Conservation (phyloP, 495 filamentous ascomycete genomes). For the Podospora pseudopauciseta region DNA sequence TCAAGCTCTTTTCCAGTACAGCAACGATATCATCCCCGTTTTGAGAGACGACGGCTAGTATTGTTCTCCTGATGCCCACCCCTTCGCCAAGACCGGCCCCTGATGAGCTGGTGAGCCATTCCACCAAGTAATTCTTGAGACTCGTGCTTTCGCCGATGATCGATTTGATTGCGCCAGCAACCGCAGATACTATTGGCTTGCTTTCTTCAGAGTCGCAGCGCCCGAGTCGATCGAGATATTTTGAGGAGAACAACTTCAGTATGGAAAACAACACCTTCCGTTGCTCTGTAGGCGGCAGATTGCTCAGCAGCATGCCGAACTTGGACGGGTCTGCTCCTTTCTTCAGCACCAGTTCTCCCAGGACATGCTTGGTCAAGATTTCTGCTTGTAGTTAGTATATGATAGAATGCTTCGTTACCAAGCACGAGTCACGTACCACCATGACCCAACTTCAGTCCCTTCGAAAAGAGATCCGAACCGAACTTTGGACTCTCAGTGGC, state of each 20-base stretch:
- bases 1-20: slow-evolving; percentile 63
- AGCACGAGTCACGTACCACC: slow-evolving; percentile 47
- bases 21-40: slow-evolving; percentile 50
- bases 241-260: slow-evolving; percentile 57
- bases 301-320: slow-evolving; percentile 45
- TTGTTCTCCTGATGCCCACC: slow-evolving; percentile 60
- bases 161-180: slow-evolving; percentile 42
- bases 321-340: slow-evolving; percentile 26
- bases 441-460: slow-evolving; percentile 69
- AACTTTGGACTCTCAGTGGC: slow-evolving; percentile 47
- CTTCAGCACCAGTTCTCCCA: slow-evolving; percentile 44
- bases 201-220: slow-evolving; percentile 32
- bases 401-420: not conserved
- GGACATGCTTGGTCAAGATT: slow-evolving; percentile 49
- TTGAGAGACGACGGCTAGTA: slow-evolving; percentile 58
- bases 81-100: slow-evolving; percentile 62
- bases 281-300: slow-evolving; percentile 55
- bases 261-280: slow-evolving; percentile 54
- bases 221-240: slow-evolving; percentile 43
- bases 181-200: slow-evolving; percentile 41
- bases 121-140: slow-evolving; percentile 52
- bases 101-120: slow-evolving; percentile 64
- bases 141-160: slow-evolving; percentile 37
- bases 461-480: slow-evolving; percentile 58
- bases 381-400: slow-evolving; percentile 43